These are phyloP conservation scores for Apiotrichum domesticum DNA, from an alignment of 1,284 basidiomycete species.

Conservation along the genomic window DNA sequence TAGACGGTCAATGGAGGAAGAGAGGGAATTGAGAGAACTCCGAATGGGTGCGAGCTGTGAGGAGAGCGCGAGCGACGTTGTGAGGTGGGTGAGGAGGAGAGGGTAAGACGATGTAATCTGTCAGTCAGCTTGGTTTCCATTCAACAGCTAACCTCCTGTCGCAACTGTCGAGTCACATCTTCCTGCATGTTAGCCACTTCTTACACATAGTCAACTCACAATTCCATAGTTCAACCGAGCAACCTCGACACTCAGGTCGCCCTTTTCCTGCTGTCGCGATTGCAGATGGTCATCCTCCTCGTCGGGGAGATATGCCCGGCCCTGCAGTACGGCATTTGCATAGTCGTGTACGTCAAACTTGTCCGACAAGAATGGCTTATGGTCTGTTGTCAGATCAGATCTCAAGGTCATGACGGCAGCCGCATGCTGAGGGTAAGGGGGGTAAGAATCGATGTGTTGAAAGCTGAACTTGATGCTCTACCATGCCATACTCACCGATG, in stretches of 20 bases:
- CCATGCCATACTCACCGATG: constrained; percentile 8
- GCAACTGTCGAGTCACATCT: constrained; percentile 79
- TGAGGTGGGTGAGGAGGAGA: constrained; percentile 48
- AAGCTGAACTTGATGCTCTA: too few relatives aligned
- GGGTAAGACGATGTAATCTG: constrained; percentile 48
- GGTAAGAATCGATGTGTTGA: too few relatives aligned
- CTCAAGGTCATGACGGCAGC: too few relatives aligned
- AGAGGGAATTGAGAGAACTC: constrained; percentile 32
- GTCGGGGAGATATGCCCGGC: constrained; percentile 61
- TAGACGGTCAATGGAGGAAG: constrained; percentile 53
- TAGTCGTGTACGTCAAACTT: constrained; percentile 81
- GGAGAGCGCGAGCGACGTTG: constrained; percentile 61
- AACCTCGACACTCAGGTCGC: constrained; percentile 78
- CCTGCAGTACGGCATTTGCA: constrained; percentile 76
- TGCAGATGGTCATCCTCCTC: constrained; percentile 5
- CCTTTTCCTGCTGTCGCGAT: constrained; percentile 49
- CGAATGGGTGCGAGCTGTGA: constrained; percentile 41
- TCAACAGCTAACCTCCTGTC: constrained; percentile 58
- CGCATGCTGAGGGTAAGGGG: too few relatives aligned
- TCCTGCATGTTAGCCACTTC: constrained; percentile 48
- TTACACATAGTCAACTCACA: constrained; percentile 19
- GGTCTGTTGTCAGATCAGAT: constrained; percentile 20
- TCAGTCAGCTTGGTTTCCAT: too few relatives aligned
- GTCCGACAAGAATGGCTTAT: constrained; percentile 47
- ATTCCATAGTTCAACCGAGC: constrained; percentile 74